Percentiles rank a stretch among this genome's conserved stretches.
Evolutionary conservation across 768 basidiomycete genomes (phyloP).

Genomic region (Pulveroboletus sp.): DNA sequence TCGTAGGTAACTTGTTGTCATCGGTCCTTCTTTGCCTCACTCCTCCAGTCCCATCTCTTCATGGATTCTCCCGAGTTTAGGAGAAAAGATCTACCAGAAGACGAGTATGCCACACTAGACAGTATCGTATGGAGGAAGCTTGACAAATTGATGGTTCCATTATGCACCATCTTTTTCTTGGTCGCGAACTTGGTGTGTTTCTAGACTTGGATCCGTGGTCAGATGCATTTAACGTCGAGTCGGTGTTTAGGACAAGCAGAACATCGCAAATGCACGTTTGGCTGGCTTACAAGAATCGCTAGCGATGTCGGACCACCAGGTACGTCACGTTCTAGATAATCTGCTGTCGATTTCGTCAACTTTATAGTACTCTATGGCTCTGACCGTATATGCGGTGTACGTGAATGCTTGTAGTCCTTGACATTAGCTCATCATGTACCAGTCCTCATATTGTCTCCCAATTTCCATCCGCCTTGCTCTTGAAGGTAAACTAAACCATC

Average conservation of each 20-base stretch:
- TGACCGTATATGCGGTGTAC: conserved; percentile 30
- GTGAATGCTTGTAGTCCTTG: neutral
- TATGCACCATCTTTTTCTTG: conserved; percentile 48
- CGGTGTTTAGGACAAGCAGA: conserved; percentile 34
- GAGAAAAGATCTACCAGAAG: conserved; percentile 7
- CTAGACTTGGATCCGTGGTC: neutral
- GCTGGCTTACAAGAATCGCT: conserved; percentile 58
- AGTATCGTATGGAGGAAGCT: conserved; percentile 47
- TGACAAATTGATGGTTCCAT: conserved; percentile 45
- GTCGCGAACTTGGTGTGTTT: conserved; percentile 49
- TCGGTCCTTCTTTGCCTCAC: neutral
- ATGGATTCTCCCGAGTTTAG: neutral
- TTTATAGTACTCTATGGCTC: conserved; percentile 32
- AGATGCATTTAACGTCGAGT: neutral
- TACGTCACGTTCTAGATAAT: neutral
- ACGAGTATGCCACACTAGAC: conserved; percentile 26
- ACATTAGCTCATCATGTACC: neutral
- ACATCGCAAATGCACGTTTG: conserved; percentile 59
- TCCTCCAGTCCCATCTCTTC: neutral
- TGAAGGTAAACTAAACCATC: conserved; percentile 37
- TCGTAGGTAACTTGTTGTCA: too few relatives aligned
- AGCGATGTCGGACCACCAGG: conserved; percentile 29
- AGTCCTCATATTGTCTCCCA: conserved; percentile 55
- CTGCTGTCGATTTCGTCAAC: neutral
- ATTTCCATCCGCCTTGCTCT: conserved; percentile 56